phyloP scores from a whole-genome alignment of 1,139 yeast genomes.

The Zygosaccharomyces pseudobailii region DNA sequence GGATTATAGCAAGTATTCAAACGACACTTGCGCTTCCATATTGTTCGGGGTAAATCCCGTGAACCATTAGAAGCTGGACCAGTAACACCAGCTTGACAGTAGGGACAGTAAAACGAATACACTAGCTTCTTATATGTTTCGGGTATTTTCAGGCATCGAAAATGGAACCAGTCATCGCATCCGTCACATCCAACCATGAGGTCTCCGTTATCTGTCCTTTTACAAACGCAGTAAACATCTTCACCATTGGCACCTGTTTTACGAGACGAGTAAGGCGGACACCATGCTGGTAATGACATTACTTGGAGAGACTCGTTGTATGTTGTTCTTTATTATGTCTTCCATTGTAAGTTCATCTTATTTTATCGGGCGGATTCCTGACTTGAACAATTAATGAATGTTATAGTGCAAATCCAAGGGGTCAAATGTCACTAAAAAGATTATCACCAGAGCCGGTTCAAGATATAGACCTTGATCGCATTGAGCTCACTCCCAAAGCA shows the following conservation, averaged over 20 bases:
- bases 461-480: conserved; percentile 7
- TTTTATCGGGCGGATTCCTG: not conserved
- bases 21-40: conserved; percentile 78
- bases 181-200: conserved; percentile 91
- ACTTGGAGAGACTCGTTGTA: not conserved
- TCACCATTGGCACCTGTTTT: conserved; percentile 40
- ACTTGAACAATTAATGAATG: not conserved
- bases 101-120: conserved; percentile 66
- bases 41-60: conserved; percentile 36
- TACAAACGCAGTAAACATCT: conserved; percentile 74
- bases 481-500: conserved; percentile 5
- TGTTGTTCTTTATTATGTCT: not conserved
- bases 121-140: conserved; percentile 53
- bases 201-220: conserved; percentile 75
- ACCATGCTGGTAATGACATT: conserved; percentile 29
- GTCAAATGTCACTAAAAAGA: conserved; percentile 14
- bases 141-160: conserved; percentile 64
- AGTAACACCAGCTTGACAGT: conserved; percentile 55
- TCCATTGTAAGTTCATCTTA: not conserved
- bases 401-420: not conserved
- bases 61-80: conserved; percentile 33
- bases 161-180: conserved; percentile 95
- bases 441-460: conserved; percentile 20
- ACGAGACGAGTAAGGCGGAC: conserved; percentile 26
- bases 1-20: conserved; percentile 56